A percentile compares a stretch with the other conserved stretches of the same genome.
Evolutionary conservation across 2,329 filamentous ascomycete genomes (phyloP).

Genomic region (Calcarisporium arbuscula): DNA sequence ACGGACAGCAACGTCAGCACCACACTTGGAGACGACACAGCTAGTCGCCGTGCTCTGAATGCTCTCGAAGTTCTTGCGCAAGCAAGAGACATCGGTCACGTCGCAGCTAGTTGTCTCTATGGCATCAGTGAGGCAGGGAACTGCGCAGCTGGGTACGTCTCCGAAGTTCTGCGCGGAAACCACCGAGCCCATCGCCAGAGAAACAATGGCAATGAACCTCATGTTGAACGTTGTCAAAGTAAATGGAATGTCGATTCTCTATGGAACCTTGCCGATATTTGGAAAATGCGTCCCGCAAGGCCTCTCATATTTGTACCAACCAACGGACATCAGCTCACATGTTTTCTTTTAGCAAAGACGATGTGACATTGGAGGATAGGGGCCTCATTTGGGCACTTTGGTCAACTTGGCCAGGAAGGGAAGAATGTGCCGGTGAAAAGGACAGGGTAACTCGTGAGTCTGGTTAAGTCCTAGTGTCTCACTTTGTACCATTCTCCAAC

Average conservation of each 20-base stretch:
- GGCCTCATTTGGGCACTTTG: too few species aligned
- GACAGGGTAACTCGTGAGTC: too few species aligned
- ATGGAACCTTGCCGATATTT: too few species aligned
- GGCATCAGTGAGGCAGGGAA: slow-evolving; percentile 20
- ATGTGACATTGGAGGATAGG: too few species aligned
- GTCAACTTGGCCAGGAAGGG: too few species aligned
- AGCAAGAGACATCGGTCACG: slow-evolving; percentile 18
- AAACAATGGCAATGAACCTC: slow-evolving; percentile 13
- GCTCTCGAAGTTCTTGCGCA: slow-evolving; percentile 17
- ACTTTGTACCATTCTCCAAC: too few species aligned
- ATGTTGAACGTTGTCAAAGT: slow-evolving; percentile 11
- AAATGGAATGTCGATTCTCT: not conserved
- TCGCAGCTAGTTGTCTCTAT: slow-evolving; percentile 19
- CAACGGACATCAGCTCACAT: too few species aligned
- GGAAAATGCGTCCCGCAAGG: too few species aligned
- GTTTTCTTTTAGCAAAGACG: too few species aligned
- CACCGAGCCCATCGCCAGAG: slow-evolving; percentile 16
- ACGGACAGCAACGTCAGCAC: slow-evolving; percentile 23
- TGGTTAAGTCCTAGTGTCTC: too few species aligned
- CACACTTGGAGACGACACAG: slow-evolving; percentile 23
- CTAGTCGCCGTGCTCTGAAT: slow-evolving; percentile 18
- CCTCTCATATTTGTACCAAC: too few species aligned
- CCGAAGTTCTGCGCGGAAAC: slow-evolving; percentile 16
- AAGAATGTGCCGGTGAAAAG: too few species aligned
- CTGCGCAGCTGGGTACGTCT: slow-evolving; percentile 23